Conservation (phyloP, 148 eudicot genomes). For the Vaccinium vitisidaea region DNA sequence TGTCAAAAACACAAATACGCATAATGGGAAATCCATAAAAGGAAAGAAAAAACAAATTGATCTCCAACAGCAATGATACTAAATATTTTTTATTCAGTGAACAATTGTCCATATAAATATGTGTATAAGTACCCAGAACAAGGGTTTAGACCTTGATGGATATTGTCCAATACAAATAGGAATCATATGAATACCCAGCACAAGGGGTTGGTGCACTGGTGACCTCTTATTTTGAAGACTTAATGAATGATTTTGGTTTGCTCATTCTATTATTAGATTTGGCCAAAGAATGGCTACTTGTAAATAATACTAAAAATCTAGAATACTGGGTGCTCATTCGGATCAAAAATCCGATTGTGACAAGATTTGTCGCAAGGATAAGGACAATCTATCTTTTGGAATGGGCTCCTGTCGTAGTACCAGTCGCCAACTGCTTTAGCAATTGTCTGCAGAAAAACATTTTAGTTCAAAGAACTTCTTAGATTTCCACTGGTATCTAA, state of each 20-base stretch:
- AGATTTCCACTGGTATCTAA: background rate
- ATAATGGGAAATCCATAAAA: background rate
- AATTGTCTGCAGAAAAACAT: slow-evolving; percentile 53
- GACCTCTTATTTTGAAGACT: background rate
- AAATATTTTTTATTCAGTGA: background rate
- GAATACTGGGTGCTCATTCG: slow-evolving; percentile 27
- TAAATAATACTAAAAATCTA: background rate
- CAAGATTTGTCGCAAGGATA: slow-evolving; percentile 88
- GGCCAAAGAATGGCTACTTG: slow-evolving; percentile 9
- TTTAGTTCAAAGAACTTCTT: background rate
- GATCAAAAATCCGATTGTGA: slow-evolving; percentile 32
- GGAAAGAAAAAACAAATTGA: background rate
- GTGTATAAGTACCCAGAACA: background rate
- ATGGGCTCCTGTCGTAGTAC: slow-evolving; percentile 63
- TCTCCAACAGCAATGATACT: background rate
- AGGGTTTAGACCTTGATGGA: background rate
- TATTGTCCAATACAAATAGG: background rate
- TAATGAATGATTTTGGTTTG: background rate
- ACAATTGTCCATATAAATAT: background rate
- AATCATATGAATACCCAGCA: slow-evolving; percentile 11
- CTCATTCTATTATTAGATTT: background rate
- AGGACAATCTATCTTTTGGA: slow-evolving; percentile 83
- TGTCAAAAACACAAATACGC: background rate
- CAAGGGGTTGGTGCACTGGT: background rate
- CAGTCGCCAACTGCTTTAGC: slow-evolving; percentile 87